Evolutionary conservation across 345 rosid species (phyloP), one percentile per base, ranked within the genome.

Genomic region (Gossypium turneri): DNA sequence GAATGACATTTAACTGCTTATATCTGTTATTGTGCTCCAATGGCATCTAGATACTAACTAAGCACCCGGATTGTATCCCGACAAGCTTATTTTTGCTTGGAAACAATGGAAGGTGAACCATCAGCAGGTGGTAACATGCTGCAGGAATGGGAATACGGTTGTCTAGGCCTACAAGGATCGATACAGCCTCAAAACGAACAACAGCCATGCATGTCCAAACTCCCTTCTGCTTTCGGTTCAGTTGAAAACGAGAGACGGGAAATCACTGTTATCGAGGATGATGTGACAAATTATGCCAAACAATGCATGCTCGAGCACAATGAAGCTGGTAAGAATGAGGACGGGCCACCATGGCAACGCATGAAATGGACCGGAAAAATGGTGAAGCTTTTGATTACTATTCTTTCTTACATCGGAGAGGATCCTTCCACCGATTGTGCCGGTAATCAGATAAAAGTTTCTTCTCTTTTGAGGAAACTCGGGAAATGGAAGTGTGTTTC

Each of bases 401-500:
- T 79, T 63, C 75, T 76, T 62, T 82, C 82, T 17, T 79, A 82
- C 78, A 65, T 78, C n/a, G 70, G 67, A 5, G 80, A 79, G 44
- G 81, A 59, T 57, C 62, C 66, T 34, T 73, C 70, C 15, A 50
- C 72, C 44, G 61, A 29, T 50, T 64, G 52, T 60, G 44, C 34
- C n/a, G 81, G 72, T n/a, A 19, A 50, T 55, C 70, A 58, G 48
- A 67, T 24, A 27, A 69, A 34, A 16, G 53, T 61, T 67, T 29
- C 73, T 20, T 53, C 55, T 16, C 72, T 44, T 29, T n/a, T 79
- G 51, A 79, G 67, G 63, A 82, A 78, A 71, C 70, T 72, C 3
- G 84, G 84, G 44, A 82, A 76, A 65, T 82, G 82, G 84, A 82
- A 58, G 38, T 67, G 76, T 50, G 75, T 82, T 34, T 82, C 84